Evolutionary conservation across 768 basidiomycete species (phyloP).

Genomic region (Rubroboletus satanas): DNA sequence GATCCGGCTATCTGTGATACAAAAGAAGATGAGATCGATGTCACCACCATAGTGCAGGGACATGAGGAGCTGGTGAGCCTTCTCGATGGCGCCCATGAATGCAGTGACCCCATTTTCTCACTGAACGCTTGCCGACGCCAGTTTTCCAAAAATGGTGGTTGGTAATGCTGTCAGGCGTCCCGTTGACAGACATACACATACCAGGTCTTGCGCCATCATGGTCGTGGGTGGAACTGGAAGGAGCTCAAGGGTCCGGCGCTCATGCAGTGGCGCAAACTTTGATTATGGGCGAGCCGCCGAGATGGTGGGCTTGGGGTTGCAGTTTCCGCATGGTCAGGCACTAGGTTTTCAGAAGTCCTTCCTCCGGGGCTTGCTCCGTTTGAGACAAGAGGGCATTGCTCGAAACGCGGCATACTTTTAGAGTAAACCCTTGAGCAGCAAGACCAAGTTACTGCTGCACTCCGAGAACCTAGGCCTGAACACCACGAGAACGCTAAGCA

Average conservation of each 20-base stretch:
- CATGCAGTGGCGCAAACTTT: neutral
- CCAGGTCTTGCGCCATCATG: too few species aligned
- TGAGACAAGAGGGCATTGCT: neutral
- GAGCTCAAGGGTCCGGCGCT: neutral
- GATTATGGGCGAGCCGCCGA: neutral
- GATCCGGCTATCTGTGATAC: neutral
- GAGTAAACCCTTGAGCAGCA: neutral
- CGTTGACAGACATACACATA: neutral
- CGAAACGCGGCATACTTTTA: neutral
- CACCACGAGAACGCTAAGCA: neutral
- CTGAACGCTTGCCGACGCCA: neutral
- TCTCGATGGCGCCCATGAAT: slow-evolving; percentile 3
- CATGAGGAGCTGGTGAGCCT: slow-evolving; percentile 3
- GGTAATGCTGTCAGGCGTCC: neutral
- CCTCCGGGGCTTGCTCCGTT: neutral
- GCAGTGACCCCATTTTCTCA: neutral
- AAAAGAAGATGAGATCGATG: slow-evolving; percentile 10
- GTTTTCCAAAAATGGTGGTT: neutral
- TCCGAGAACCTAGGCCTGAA: neutral
- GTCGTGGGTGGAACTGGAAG: neutral
- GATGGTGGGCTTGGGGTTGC: neutral
- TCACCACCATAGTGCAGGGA: neutral
- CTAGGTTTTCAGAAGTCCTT: neutral
- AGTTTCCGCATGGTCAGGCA: neutral
- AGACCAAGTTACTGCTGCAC: neutral